These are phyloP conservation scores for Solanum ossicruentum DNA, from an alignment of 257 asterid genomes.

Conservation along the genomic window DNA sequence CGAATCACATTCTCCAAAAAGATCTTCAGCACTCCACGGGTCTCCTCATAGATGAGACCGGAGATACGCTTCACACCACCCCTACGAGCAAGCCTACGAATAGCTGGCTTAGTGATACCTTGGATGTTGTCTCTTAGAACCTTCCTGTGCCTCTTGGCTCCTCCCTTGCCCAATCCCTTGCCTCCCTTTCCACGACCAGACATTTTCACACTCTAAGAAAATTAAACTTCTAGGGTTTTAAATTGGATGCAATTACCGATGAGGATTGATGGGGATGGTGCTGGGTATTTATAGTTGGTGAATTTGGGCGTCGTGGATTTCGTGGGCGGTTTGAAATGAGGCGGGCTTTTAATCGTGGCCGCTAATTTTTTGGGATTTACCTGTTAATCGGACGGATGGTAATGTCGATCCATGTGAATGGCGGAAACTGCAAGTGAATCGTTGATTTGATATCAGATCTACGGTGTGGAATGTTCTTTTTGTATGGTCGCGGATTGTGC, in stretches of 20 bases:
- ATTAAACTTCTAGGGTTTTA: background rate
- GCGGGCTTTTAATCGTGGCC: background rate
- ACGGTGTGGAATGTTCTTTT: background rate
- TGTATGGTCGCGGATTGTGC: background rate
- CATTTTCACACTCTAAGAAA: background rate
- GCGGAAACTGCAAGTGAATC: background rate
- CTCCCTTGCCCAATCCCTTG: constrained; percentile 30
- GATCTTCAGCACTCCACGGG: constrained; percentile 30
- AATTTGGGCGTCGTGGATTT: background rate
- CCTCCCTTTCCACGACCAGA: constrained; percentile 28
- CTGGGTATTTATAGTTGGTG: background rate
- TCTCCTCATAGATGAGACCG: constrained; percentile 30
- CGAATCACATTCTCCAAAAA: constrained; percentile 32
- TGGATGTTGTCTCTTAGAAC: constrained; percentile 30
- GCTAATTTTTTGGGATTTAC: background rate
- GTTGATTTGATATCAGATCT: background rate
- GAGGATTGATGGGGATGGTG: background rate
- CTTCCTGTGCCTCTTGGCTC: constrained; percentile 32
- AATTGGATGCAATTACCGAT: background rate
- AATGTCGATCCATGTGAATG: background rate
- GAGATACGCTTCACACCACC: constrained; percentile 38
- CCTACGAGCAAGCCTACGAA: constrained; percentile 28
- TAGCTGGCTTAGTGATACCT: constrained; percentile 32
- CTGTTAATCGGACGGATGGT: background rate
- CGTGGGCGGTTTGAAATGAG: background rate